Conservation (phyloP, 208 protist genomes). For the Trypanosoma scelopori region DNA sequence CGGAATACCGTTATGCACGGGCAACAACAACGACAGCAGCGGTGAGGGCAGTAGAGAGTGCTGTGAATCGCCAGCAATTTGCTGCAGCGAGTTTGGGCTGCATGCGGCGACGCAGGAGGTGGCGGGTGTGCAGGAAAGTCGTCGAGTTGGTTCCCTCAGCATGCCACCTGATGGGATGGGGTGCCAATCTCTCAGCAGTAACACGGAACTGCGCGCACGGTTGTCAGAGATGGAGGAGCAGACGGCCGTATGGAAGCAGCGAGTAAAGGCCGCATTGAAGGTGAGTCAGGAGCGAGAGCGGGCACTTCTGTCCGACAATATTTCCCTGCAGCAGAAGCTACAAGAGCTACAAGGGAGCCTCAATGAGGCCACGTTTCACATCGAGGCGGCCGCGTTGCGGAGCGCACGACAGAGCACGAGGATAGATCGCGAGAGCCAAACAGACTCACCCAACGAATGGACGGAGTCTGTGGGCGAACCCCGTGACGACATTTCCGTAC, state of each 20-base stretch:
- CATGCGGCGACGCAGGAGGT: too few relatives aligned
- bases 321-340: slow-evolving; percentile 4
- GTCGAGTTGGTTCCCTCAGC: too few relatives aligned
- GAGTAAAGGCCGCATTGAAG: slow-evolving; percentile 25
- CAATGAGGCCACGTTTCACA: slow-evolving; percentile 15
- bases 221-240: slow-evolving; percentile 16
- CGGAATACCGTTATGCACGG: too few relatives aligned
- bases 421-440: slow-evolving; percentile 9
- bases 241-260: slow-evolving; percentile 13
- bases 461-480: not conserved
- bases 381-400: slow-evolving; percentile 5
- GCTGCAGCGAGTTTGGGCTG: too few relatives aligned
- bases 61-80: too few relatives aligned
- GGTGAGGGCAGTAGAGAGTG: too few relatives aligned
- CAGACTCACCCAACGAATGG: not conserved
- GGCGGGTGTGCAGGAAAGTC: too few relatives aligned
- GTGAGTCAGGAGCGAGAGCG: slow-evolving; percentile 12
- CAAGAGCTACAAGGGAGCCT: slow-evolving; percentile 11
- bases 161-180: not conserved
- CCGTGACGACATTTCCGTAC: not conserved
- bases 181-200: slow-evolving; percentile 6
- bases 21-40: too few relatives aligned
- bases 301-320: slow-evolving; percentile 13
- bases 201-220: not conserved
- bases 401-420: not conserved